Evolutionary conservation across 129 eudicot genomes (phyloP), one percentile per base, ranked within the genome.

Genomic region (Flaveria trinervia): DNA sequence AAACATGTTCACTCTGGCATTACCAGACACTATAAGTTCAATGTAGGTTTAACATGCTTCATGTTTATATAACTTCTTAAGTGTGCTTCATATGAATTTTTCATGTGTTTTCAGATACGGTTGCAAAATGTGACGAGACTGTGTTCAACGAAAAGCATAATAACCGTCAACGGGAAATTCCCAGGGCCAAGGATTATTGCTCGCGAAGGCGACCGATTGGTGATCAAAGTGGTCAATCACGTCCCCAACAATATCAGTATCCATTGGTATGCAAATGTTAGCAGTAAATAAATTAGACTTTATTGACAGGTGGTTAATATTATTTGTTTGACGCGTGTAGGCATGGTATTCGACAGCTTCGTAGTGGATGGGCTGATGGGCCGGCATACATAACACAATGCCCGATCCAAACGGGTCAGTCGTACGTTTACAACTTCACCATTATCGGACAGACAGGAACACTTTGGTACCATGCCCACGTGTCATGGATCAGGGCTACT

Each of bases 151-250:
- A 91, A 91, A 80, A 79, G 73, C 78, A 86, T 91, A 18, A 39
- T 91, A 51, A 91, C 92, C 9, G 92, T 88, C 36, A 90, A 90
- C 9, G 89, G 92, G 12, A 71, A 87, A 66, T 85, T 83, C 65
- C 96, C 92, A 2, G 93, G 97, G 45, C 94, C 94, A 18, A 85
- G 88, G 5, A 65, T 91, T 28, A 62, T 85, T 0, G 92, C 88
- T 3, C 74, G 94, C 56, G 97, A 91, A 64, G 93, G 93, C 5
- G 97, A 88, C 57, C 82, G 83, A 13, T 22, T 91, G 48, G 76
- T 86, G 68, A 76, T 91, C 18, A 84, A 86, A 71, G 93, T 88
- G n/a, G 85, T 83, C 17, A 88, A 90, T 55, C 88, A 86, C 30
- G 96, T 86, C 43, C 48, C 89, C 1, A 73, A 91, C 81, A 88